A percentile compares a stretch with the other conserved stretches of the same genome.
These are phyloP conservation scores for Marchantia paleacea DNA, from an alignment of 225 moss, liverwort and hornwort genomes.

Conservation along the genomic window DNA sequence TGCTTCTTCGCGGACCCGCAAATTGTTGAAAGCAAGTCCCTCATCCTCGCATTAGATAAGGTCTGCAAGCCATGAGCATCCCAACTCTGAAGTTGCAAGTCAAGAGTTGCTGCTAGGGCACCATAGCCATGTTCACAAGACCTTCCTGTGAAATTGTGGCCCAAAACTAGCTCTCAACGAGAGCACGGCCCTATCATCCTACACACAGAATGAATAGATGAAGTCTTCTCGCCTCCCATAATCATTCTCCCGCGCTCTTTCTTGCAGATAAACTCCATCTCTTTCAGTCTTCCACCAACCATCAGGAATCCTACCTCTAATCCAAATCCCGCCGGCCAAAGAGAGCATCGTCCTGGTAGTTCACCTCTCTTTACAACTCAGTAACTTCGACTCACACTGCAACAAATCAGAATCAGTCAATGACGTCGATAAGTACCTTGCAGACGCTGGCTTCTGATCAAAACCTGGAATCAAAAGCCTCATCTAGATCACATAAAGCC, in stretches of 20 bases:
- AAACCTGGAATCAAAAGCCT: background rate
- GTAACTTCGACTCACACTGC: background rate
- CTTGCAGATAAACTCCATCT: background rate
- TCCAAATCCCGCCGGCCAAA: background rate
- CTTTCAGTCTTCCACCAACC: background rate
- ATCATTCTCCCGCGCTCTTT: background rate
- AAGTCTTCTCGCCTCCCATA: background rate
- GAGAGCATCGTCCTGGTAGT: background rate
- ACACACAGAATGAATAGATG: background rate
- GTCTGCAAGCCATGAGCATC: background rate
- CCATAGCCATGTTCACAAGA: background rate
- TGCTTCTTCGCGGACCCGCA: too few species aligned
- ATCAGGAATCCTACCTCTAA: background rate
- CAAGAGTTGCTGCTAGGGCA: background rate
- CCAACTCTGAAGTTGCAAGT: background rate
- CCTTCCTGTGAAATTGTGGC: background rate
- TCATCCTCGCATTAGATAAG: too few species aligned
- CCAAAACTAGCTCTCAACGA: background rate
- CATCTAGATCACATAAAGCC: background rate
- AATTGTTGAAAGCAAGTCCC: too few species aligned
- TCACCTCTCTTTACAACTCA: background rate
- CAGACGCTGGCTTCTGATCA: background rate
- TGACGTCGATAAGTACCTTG: background rate
- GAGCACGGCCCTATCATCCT: background rate
- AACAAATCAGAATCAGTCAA: background rate